A percentile compares a stretch with the other conserved stretches of the same genome.
phyloP scores from a whole-genome alignment of 2,329 filamentous ascomycete genomes.

The Colletotrichum filicis region DNA sequence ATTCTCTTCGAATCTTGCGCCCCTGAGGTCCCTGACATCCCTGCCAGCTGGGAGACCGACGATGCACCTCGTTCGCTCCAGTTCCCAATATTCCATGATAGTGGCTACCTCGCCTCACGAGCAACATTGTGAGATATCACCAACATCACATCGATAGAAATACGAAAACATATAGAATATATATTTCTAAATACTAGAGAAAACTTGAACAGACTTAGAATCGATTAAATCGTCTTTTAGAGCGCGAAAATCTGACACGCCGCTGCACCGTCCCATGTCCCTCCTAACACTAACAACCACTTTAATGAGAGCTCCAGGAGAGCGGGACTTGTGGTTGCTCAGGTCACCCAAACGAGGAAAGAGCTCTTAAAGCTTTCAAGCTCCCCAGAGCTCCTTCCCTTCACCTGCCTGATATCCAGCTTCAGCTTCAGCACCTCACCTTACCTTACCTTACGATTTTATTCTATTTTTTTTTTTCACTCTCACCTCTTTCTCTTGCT shows the following conservation, averaged over 20 bases:
- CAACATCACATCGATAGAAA: background rate
- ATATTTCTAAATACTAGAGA: rapidly evolving
- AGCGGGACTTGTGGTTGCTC: slow-evolving; percentile 31
- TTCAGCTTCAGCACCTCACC: background rate
- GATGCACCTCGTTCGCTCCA: slow-evolving; percentile 42
- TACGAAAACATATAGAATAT: rapidly evolving
- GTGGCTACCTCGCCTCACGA: background rate
- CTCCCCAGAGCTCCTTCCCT: slow-evolving; percentile 18
- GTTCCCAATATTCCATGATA: slow-evolving; percentile 46
- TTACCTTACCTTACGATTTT: background rate
- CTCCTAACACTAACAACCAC: slow-evolving; percentile 30
- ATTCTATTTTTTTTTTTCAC: background rate
- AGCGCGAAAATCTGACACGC: background rate
- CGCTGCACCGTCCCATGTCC: background rate
- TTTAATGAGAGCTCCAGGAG: slow-evolving; percentile 25
- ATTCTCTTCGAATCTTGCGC: slow-evolving; percentile 34
- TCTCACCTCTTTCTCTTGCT: background rate
- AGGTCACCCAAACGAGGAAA: slow-evolving; percentile 32
- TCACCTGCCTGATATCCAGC: slow-evolving; percentile 5
- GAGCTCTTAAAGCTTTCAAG: slow-evolving; percentile 32
- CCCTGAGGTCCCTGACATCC: slow-evolving; percentile 25
- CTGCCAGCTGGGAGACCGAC: slow-evolving; percentile 17
- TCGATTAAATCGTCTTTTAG: background rate
- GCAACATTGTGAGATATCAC: background rate
- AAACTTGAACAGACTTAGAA: rapidly evolving